Percentiles rank a stretch among this genome's conserved stretches.
Conservation (phyloP, 139 green algal genomes). For the Trebouxia sp. region DNA sequence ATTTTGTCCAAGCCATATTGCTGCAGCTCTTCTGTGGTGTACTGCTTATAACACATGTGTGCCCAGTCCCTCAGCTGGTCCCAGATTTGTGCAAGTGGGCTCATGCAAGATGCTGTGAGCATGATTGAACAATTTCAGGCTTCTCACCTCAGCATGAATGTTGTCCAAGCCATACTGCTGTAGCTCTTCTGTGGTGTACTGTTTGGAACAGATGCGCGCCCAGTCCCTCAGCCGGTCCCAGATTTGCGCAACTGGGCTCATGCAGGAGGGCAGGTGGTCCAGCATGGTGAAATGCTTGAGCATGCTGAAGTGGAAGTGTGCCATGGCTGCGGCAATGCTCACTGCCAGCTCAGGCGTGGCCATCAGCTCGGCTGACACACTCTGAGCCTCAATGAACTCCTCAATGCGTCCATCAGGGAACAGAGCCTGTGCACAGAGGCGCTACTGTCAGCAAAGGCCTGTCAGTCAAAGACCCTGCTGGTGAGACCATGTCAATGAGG, state of each 20-base stretch:
- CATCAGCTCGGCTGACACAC: constrained; percentile 46
- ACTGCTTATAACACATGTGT: too few species aligned
- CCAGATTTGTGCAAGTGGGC: too few species aligned
- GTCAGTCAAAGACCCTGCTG: too few species aligned
- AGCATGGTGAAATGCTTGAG: constrained; percentile 29
- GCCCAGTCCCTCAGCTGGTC: too few species aligned
- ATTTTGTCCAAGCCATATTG: too few species aligned
- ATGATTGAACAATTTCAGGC: not conserved
- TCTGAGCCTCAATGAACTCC: constrained; percentile 58
- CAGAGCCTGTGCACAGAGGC: constrained; percentile 44
- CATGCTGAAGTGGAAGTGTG: constrained; percentile 53
- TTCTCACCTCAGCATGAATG: too few species aligned
- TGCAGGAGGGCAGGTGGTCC: constrained; percentile 24
- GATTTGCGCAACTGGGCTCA: constrained; percentile 24
- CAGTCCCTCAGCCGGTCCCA: constrained; percentile 45
- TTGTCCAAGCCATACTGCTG: constrained; percentile 14
- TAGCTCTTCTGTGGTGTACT: constrained; percentile 29
- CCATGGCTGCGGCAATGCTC: constrained; percentile 56
- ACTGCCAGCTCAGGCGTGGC: constrained; percentile 33
- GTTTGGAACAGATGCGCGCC: constrained; percentile 7
- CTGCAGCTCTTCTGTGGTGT: too few species aligned
- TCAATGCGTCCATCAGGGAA: constrained; percentile 66
- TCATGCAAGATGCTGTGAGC: too few species aligned
- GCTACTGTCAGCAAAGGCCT: too few species aligned
- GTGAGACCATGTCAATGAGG: not conserved